These are phyloP conservation scores for Polytrichum commune DNA, from an alignment of 225 moss, liverwort and hornwort species.

Conservation along the genomic window DNA sequence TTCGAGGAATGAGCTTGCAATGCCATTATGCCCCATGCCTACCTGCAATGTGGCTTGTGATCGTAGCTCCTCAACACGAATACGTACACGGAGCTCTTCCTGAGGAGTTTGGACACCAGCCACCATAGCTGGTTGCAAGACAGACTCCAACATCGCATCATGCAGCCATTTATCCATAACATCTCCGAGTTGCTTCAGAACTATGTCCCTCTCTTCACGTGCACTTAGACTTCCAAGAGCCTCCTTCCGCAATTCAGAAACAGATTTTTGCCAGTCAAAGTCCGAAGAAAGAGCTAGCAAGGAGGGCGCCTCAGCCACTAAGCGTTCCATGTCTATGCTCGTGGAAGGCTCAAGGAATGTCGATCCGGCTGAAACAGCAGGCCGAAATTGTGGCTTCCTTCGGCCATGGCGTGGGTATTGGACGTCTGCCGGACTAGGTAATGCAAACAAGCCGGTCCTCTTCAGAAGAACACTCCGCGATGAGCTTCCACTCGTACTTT, in stretches of 20 bases:
- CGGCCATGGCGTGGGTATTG: neutral
- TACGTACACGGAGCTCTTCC: slow-evolving; percentile 29
- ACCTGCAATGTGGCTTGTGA: slow-evolving; percentile 80
- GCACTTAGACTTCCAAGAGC: slow-evolving; percentile 47
- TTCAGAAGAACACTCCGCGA: slow-evolving; percentile 3
- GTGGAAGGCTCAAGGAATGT: slow-evolving; percentile 26
- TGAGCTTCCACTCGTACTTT: slow-evolving; percentile 14
- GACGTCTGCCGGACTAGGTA: slow-evolving; percentile 12
- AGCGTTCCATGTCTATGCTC: slow-evolving; percentile 33
- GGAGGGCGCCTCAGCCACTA: slow-evolving; percentile 60
- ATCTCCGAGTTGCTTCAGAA: slow-evolving; percentile 34
- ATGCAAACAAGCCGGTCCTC: slow-evolving; percentile 16
- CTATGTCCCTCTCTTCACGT: slow-evolving; percentile 28
- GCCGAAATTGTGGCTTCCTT: slow-evolving; percentile 1
- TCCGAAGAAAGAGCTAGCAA: slow-evolving; percentile 72
- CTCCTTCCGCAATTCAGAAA: slow-evolving; percentile 61
- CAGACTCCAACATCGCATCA: slow-evolving; percentile 41
- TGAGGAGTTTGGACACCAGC: slow-evolving; percentile 8
- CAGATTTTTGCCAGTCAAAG: slow-evolving; percentile 70
- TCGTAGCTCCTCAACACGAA: slow-evolving; percentile 55
- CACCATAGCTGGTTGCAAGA: slow-evolving; percentile 32
- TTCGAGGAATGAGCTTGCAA: too few relatives aligned
- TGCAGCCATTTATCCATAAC: slow-evolving; percentile 49
- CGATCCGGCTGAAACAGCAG: neutral
- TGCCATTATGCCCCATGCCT: neutral